Evolutionary conservation across 192 early-diverging fungal genomes (phyloP).

Genomic region (Coemansia sp.): DNA sequence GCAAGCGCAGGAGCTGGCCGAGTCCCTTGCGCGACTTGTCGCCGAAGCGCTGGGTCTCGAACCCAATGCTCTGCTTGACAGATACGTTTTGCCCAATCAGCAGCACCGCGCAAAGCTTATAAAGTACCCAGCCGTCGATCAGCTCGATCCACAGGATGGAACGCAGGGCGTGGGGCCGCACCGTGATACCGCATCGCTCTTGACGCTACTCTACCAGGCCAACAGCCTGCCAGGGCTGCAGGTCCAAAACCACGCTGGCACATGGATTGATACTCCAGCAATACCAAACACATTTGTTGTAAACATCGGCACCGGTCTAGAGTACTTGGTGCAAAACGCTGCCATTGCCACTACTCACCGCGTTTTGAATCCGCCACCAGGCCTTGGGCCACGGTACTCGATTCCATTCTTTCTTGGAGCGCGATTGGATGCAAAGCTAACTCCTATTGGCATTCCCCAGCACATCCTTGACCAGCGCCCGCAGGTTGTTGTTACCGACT

Average conservation of each 20-base stretch:
- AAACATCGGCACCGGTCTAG: conserved; percentile 63
- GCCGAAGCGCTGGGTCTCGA: conserved; percentile 48
- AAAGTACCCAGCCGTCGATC: conserved; percentile 25
- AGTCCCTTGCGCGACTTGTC: conserved; percentile 45
- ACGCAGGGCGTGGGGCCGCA: conserved; percentile 55
- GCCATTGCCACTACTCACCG: conserved; percentile 58
- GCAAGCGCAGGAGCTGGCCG: conserved; percentile 44
- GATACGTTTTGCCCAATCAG: conserved; percentile 5
- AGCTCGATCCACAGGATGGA: conserved; percentile 13
- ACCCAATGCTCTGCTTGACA: conserved; percentile 25
- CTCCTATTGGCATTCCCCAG: conserved; percentile 23
- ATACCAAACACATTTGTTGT: conserved; percentile 59
- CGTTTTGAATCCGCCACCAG: conserved; percentile 52
- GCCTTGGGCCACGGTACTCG: conserved; percentile 50
- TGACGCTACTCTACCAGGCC: conserved; percentile 56
- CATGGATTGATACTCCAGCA: conserved; percentile 60
- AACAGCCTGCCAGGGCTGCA: conserved; percentile 59
- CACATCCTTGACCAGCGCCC: conserved; percentile 9
- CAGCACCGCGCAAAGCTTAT: conserved; percentile 24
- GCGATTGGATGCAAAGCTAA: conserved; percentile 33
- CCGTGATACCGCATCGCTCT: conserved; percentile 23
- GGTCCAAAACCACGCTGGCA: conserved; percentile 56
- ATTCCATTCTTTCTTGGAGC: conserved; percentile 59
- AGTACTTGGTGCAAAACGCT: conserved; percentile 48
- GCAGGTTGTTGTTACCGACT: conserved; percentile 33